Evolutionary conservation across 805 yeast species (phyloP), one percentile per base, ranked within the genome.

Genomic region (Torulaspora microellipsoides): DNA sequence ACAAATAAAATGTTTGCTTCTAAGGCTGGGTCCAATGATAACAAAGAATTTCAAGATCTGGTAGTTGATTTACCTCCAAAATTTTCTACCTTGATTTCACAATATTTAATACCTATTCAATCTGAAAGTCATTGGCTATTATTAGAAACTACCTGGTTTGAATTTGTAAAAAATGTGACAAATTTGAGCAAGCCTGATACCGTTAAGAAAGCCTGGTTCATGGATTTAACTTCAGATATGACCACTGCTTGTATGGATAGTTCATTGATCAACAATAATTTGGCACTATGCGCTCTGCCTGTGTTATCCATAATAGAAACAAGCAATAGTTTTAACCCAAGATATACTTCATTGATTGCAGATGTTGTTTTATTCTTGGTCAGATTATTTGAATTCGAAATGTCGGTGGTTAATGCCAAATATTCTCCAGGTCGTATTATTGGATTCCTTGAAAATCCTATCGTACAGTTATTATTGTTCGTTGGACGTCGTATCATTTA

Each of bases 141-240:
- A 15, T 41, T 55, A 41, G 55, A 56, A 35, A 40, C 55, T 2
- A 50, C 59, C 3, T 59, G 64, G 64, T 56, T 56, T 36, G 57
- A 55, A 17, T 53, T 56, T 31, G 39, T 58, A 9, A 46, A 46
- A 27, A 43, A 29, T 20, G 30, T 48, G 28, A 20, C 2, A 20
- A 20, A 20, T 20, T 20, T 8, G 25, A 20, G 25, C 8, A 5
- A 2, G 25, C 25, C 6, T 6, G 39, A 43, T 25, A 34, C 35
- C 27, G 42, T 40, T 13, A 45, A 38, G 34, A 45, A 46, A 23
- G 27, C 35, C 9, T 42, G 47, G 46, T 48, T 49, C 14, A 46
- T 40, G 36, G 51, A 47, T 3, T 38, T 46, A 17, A 39, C 38
- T 23, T 43, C 50, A 3, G 44, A 44, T 23, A 38, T 40, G 13